These are phyloP conservation scores for Phytophthora megakarya DNA, from an alignment of 352 stramenopile genomes.

Conservation along the genomic window DNA sequence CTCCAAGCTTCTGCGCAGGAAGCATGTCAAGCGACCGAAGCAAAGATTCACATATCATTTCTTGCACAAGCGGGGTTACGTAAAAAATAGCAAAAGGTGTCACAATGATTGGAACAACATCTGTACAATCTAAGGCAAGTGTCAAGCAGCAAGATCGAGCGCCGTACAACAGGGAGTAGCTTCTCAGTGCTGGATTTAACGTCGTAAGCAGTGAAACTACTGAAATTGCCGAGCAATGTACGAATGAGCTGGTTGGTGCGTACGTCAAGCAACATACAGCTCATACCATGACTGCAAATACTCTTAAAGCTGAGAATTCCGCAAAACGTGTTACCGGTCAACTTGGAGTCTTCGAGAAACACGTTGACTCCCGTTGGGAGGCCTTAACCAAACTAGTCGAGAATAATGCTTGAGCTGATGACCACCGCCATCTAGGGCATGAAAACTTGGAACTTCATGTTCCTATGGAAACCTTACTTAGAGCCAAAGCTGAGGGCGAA, in stretches of 20 bases:
- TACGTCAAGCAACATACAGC: not conserved
- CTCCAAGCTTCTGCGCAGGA: too few species aligned
- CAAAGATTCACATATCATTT: too few species aligned
- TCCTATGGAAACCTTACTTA: not conserved
- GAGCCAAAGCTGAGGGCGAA: too few species aligned
- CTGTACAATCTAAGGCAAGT: too few species aligned
- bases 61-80: too few species aligned
- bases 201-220: not conserved
- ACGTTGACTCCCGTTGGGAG: not conserved
- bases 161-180: too few species aligned
- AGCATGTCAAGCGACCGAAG: too few species aligned
- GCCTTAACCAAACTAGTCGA: not conserved
- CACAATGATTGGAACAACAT: too few species aligned
- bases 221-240: not conserved
- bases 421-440: not conserved
- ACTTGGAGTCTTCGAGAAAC: not conserved
- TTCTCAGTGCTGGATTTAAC: not conserved
- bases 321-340: not conserved
- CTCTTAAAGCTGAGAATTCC: not conserved
- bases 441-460: not conserved
- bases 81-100: too few species aligned
- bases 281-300: not conserved
- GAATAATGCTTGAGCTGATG: constrained; percentile 1
- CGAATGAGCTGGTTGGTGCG: not conserved
- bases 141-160: too few species aligned